phyloP scores from a whole-genome alignment of 164 flowering plant genomes.

The Piper betle region DNA sequence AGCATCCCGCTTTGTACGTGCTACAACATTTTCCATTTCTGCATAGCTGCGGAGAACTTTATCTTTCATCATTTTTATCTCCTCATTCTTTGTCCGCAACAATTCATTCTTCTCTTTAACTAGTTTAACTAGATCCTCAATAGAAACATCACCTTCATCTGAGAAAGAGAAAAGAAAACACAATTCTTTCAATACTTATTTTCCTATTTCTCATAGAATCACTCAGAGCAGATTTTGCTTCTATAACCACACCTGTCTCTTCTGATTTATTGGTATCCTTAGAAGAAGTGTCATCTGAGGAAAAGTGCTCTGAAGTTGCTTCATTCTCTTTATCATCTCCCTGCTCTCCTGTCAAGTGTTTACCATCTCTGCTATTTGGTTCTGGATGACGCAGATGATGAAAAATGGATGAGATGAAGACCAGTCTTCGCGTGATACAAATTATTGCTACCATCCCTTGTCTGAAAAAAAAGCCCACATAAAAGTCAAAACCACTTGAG shows the following conservation, averaged over 20 bases:
- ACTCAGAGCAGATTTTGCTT: conserved; percentile 14
- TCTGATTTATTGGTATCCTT: conserved; percentile 17
- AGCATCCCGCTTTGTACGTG: conserved; percentile 74
- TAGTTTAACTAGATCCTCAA: conserved; percentile 66
- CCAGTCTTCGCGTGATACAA: conserved; percentile 8
- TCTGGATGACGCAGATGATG: conserved; percentile 66
- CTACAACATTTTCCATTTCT: conserved; percentile 79
- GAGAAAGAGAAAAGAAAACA: conserved; percentile 43
- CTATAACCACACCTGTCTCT: conserved; percentile 33
- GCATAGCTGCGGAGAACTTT: conserved; percentile 67
- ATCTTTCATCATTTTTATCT: conserved; percentile 55
- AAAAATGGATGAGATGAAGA: conserved; percentile 37
- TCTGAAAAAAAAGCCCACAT: conserved; percentile 13
- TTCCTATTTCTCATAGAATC: conserved; percentile 19
- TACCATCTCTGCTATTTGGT: conserved; percentile 31
- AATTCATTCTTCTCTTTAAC: conserved; percentile 63
- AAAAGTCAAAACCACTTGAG: not conserved
- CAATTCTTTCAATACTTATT: conserved; percentile 33
- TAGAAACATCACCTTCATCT: conserved; percentile 58
- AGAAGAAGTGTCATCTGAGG: conserved; percentile 4
- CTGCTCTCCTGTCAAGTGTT: conserved; percentile 20
- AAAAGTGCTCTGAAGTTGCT: not conserved
- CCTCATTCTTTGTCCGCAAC: conserved; percentile 43
- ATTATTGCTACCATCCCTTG: conserved; percentile 12
- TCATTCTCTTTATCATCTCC: conserved; percentile 3